Base-by-base conservation (phyloP, 2,329 filamentous ascomycete species). In the Boeremia exigua region DNA sequence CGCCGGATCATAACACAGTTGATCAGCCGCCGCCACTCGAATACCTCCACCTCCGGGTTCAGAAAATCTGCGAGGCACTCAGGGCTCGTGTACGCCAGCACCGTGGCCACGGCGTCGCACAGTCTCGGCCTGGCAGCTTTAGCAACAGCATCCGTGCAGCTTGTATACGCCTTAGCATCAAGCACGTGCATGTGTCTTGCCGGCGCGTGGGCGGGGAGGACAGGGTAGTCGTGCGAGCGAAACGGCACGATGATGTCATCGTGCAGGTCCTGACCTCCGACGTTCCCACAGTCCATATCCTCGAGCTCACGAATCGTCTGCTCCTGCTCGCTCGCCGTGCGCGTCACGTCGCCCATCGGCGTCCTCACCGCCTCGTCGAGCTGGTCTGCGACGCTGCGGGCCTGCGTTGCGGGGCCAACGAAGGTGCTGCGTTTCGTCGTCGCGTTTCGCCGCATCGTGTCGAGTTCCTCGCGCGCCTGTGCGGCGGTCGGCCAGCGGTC, bases 41-140 rank as follows among this genome's bases (percentile, higher is more conserved):
- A 64, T 3, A 58, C 38, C 10, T 57, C 45, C 3, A 62, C 50
- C 4, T 52, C n/a, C 0, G 51, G 55, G 12, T 62, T 28, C 14
- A 66, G 48, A 9, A 65, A 66, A 7, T 56, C 60, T n/a, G 46
- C 47, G 0, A 66, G 50, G n/a, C 52, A 52, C 7, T 54, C 29
- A 2, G 55, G 59, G 15, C 29, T 48, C 4, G 61, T 58, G 10
- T 55, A 48, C 9, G 56, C 54, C 11, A 66, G 45, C 0, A 62
- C 29, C 1, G 61, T 66, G 2, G 62, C 60, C 1, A 65, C 55
- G 23, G 54, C 62, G 12, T 67, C 63, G 34, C 59, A 61, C 6
- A 67, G 48, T 0, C 63, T 60, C 11, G 62, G 60, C 0, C 44
- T 36, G 0, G 56, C 62, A 14, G 44, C 45, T 19, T 54, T 46